Percentiles rank a stretch among this genome's conserved stretches.
These are phyloP conservation scores for Kazachstania kunashirensis DNA, from an alignment of 805 yeast genomes.

Conservation along the genomic window DNA sequence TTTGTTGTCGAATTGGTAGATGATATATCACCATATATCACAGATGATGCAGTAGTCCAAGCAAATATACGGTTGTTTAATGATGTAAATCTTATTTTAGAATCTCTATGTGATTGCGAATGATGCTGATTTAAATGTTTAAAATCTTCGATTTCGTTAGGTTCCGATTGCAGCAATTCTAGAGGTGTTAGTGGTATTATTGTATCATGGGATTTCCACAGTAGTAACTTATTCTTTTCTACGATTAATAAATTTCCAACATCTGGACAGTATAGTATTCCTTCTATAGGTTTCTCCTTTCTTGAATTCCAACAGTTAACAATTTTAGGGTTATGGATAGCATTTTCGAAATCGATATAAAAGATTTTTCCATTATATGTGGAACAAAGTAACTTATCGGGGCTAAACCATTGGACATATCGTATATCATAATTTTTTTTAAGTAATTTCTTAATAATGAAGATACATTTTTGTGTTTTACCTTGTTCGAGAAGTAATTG, in stretches of 20 bases:
- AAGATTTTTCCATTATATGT: slow-evolving; percentile 18
- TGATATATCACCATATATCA: slow-evolving; percentile 33
- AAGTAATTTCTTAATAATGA: slow-evolving; percentile 11
- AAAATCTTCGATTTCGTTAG: slow-evolving; percentile 32
- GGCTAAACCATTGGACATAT: slow-evolving; percentile 16
- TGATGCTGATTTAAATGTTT: slow-evolving; percentile 24
- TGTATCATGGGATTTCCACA: slow-evolving; percentile 9
- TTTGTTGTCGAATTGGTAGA: slow-evolving; percentile 5
- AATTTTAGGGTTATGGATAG: neutral
- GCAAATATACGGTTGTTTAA: slow-evolving; percentile 29
- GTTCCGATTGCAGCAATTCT: slow-evolving; percentile 21
- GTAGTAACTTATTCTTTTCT: slow-evolving; percentile 14
- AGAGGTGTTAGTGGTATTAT: slow-evolving; percentile 1
- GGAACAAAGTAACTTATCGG: slow-evolving; percentile 15
- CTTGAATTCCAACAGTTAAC: slow-evolving; percentile 1
- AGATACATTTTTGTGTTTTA: neutral
- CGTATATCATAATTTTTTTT: slow-evolving; percentile 21
- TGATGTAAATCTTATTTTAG: slow-evolving; percentile 28
- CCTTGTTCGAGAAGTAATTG: neutral
- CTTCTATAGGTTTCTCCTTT: slow-evolving; percentile 16
- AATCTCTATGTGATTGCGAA: slow-evolving; percentile 9
- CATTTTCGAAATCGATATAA: slow-evolving; percentile 9
- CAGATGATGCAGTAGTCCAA: slow-evolving; percentile 40
- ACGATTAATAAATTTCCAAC: slow-evolving; percentile 13
- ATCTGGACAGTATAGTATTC: slow-evolving; percentile 12